A percentile compares a stretch with the other conserved stretches of the same genome.
Conservation (phyloP, 306 rosid genomes). For the Rosa persica region DNA sequence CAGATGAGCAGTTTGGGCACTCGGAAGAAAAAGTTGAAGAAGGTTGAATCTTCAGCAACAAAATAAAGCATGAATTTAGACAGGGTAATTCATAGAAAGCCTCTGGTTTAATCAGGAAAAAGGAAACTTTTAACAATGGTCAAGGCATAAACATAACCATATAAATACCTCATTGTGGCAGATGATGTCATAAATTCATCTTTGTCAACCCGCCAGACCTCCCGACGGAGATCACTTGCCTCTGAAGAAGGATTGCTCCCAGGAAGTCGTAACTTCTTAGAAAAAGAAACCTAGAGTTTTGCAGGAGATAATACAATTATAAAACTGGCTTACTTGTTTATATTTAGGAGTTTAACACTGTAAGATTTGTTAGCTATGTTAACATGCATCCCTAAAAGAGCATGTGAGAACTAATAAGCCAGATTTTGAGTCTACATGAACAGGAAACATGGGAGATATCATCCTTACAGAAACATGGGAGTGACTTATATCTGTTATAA, state of each 20-base stretch:
- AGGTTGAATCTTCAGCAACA: constrained; percentile 72
- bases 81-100: constrained; percentile 6
- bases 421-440: constrained; percentile 11
- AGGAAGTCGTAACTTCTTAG: constrained; percentile 75
- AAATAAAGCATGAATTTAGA: constrained; percentile 35
- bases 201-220: constrained; percentile 87
- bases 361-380: not conserved
- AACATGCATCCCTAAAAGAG: not conserved
- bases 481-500: constrained; percentile 61
- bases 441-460: constrained; percentile 20
- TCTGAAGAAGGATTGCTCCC: constrained; percentile 53
- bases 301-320: constrained; percentile 12
- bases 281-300: constrained; percentile 68
- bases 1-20: constrained; percentile 58
- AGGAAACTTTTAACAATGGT: not conserved
- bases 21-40: constrained; percentile 70
- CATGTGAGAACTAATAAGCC: constrained; percentile 14
- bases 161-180: constrained; percentile 78
- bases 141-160: not conserved
- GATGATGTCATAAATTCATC: constrained; percentile 73
- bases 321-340: constrained; percentile 16
- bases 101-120: not conserved
- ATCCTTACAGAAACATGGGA: constrained; percentile 70
- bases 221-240: constrained; percentile 53
- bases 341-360: not conserved